phyloP scores from a whole-genome alignment of 208 protist genomes.

The Crithidia brevicula region DNA sequence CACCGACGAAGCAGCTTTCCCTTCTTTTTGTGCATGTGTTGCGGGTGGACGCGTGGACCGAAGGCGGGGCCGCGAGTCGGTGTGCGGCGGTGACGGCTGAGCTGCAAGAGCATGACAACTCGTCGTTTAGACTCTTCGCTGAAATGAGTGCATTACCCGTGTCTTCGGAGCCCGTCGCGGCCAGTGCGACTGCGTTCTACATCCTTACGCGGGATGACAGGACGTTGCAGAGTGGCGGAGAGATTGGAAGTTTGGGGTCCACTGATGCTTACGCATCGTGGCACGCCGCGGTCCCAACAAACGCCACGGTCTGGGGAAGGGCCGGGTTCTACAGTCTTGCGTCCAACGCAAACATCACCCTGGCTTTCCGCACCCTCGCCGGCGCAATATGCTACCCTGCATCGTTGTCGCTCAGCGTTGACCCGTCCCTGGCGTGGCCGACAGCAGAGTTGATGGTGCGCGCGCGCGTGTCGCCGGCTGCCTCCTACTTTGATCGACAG shows the following conservation, averaged over 20 bases:
- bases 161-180: background rate
- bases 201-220: conserved; percentile 4
- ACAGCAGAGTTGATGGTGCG: conserved; percentile 17
- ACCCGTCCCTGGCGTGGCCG: conserved; percentile 17
- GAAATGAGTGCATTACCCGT: background rate
- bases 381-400: conserved; percentile 19
- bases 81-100: conserved; percentile 10
- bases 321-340: conserved; percentile 21
- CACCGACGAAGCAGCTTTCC: conserved; percentile 17
- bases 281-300: background rate
- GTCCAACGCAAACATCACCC: conserved; percentile 11
- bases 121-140: background rate
- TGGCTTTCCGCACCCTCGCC: conserved; percentile 18
- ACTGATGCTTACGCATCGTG: background rate
- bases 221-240: background rate
- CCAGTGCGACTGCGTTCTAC: conserved; percentile 15
- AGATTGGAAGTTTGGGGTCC: too few species aligned
- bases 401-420: conserved; percentile 11
- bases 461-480: conserved; percentile 13
- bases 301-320: background rate
- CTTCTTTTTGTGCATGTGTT: conserved; percentile 15
- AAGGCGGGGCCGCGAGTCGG: background rate
- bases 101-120: conserved; percentile 6
- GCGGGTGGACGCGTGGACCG: background rate
- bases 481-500: conserved; percentile 12